Percentiles rank a stretch among this genome's conserved stretches.
Conservation (phyloP, 2,329 filamentous ascomycete genomes). For the Coleophoma eucalyptorum region DNA sequence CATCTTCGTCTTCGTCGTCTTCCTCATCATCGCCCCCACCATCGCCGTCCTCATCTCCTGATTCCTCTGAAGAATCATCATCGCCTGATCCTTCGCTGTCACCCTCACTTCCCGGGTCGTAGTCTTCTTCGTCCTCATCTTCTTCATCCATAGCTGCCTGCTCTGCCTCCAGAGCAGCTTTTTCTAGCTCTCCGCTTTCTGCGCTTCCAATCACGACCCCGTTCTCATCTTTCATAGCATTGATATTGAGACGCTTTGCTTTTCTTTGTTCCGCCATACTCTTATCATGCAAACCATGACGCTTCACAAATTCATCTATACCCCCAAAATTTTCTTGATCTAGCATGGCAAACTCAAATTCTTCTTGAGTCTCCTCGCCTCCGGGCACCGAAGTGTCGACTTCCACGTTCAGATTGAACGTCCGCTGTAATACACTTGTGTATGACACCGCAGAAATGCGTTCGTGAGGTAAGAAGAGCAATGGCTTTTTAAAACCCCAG, state of each 20-base stretch:
- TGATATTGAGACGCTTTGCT: conserved; percentile 59
- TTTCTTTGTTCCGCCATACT: conserved; percentile 67
- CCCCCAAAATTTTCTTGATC: conserved; percentile 64
- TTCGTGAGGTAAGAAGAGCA: conserved; percentile 60
- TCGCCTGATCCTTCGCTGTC: conserved; percentile 53
- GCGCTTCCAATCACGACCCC: conserved; percentile 35
- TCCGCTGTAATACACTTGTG: conserved; percentile 63
- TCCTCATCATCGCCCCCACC: conserved; percentile 15
- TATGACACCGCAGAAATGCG: conserved; percentile 62
- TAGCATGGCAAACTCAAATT: conserved; percentile 66
- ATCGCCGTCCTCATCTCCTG: conserved; percentile 44
- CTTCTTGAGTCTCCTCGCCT: conserved; percentile 44
- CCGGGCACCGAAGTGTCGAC: conserved; percentile 39
- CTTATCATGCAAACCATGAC: conserved; percentile 58
- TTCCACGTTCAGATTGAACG: conserved; percentile 65
- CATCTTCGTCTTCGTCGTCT: conserved; percentile 12
- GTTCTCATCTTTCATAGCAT: conserved; percentile 37
- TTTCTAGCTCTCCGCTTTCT: conserved; percentile 28
- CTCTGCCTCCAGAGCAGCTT: conserved; percentile 28
- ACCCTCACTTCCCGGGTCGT: conserved; percentile 50
- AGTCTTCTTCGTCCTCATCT: conserved; percentile 64
- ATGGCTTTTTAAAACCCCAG: conserved; percentile 68
- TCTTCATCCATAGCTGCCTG: conserved; percentile 51
- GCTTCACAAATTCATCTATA: conserved; percentile 61
- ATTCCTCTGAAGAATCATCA: conserved; percentile 34